Conservation (phyloP, 441 rosid species). For the Gossypium aridum region DNA sequence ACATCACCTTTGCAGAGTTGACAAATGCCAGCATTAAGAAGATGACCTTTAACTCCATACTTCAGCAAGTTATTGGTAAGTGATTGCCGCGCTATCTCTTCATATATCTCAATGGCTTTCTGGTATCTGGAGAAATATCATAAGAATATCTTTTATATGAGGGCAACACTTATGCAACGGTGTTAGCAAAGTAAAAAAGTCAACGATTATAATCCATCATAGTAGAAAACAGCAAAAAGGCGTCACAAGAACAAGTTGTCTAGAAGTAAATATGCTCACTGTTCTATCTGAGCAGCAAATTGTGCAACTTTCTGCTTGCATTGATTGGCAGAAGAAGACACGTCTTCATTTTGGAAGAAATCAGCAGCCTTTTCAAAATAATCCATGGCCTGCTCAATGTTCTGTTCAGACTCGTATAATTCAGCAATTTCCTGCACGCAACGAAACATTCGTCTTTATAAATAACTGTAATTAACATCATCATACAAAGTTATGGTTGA, state of each 20-base stretch:
- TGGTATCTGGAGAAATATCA: conserved; percentile 55
- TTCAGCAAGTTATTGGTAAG: conserved; percentile 78
- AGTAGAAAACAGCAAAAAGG: background rate
- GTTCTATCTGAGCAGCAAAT: conserved; percentile 70
- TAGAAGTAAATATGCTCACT: conserved; percentile 37
- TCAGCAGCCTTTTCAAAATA: conserved; percentile 91
- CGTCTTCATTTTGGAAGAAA: conserved; percentile 86
- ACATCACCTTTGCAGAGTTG: conserved; percentile 91
- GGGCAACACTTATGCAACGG: background rate
- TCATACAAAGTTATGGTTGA: background rate
- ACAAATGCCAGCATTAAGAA: conserved; percentile 96
- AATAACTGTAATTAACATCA: background rate
- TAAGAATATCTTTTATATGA: background rate
- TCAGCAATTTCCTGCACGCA: conserved; percentile 84
- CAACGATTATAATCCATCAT: background rate
- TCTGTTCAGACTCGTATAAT: conserved; percentile 65
- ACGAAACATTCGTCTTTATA: background rate
- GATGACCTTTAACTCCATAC: conserved; percentile 97
- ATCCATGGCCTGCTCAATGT: conserved; percentile 64
- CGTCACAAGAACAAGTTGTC: conserved; percentile 10
- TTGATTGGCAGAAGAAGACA: conserved; percentile 89
- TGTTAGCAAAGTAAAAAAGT: background rate
- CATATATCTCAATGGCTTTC: conserved; percentile 81
- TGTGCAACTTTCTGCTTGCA: conserved; percentile 97
- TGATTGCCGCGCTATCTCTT: conserved; percentile 75